Evolutionary conservation across 2,329 filamentous ascomycete species (phyloP), one percentile per base, ranked within the genome.

Genomic region (Cladophialophora carrionii): DNA sequence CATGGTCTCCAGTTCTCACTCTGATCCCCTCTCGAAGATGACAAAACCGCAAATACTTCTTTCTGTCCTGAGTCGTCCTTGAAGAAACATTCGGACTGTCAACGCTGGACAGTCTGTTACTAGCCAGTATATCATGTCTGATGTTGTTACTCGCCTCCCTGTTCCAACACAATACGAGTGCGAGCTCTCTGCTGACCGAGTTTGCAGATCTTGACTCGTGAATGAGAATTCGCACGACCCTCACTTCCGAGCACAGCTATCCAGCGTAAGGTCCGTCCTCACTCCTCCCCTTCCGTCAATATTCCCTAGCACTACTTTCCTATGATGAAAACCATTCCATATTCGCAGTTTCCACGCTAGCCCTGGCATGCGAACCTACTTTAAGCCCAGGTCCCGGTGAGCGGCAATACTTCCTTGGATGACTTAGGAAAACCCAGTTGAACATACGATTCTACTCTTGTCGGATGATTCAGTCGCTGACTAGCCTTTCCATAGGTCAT

Each of bases 81-180:
- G 86, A 88, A 83, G 87, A 83, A 83, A 74, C 80, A 78, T 80
- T 76, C 83, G 84, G 85, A 81, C 80, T 78, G 80, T 81, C 82
- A 78, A 86, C 84, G 82, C 84, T 82, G 81, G 84, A 83, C 78
- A 79, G 82, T 83, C 85, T 87, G 86, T 84, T 88, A 88, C 86
- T 88, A 86, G 86, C 86, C 86, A 88, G 86, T 88, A 88, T 82
- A 79, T 79, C 79, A 84, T 84, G 85, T 87, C 86, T 88, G 86
- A 88, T 80, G 71, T 71, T 66, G 71, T 68, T 64, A 66, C 31
- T 14, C 24, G 46, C 29, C 34, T 32, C 31, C 32, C 17, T 9
- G 12, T 14, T 7, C 12, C n/a, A n/a, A 7, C 17, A 20, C 37
- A 43, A 6, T 20, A 43, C n/a, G 17, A 43, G 37, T 20, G 32